A percentile compares a stretch with the other conserved stretches of the same genome.
phyloP scores from a whole-genome alignment of 306 rosid genomes.

The Trichosanthes truncata region DNA sequence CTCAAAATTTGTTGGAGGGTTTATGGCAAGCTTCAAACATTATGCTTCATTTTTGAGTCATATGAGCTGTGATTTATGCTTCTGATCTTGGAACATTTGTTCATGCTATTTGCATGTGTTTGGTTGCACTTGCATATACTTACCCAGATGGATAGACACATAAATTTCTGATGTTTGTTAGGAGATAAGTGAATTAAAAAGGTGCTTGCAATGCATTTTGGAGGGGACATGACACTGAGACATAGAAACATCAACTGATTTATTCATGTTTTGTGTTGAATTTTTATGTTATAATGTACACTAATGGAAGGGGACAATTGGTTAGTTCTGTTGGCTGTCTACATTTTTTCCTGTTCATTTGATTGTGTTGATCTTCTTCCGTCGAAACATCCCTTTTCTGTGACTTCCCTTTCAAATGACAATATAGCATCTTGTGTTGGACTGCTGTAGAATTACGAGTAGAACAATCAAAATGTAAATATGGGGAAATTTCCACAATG shows the following conservation, averaged over 20 bases:
- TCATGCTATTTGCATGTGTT: not conserved
- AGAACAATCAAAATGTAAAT: not conserved
- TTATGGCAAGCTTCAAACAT: not conserved
- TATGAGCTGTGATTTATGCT: not conserved
- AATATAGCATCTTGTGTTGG: not conserved
- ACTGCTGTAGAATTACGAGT: constrained; percentile 3
- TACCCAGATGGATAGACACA: not conserved
- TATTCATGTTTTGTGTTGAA: not conserved
- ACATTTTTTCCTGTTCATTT: not conserved
- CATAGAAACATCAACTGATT: not conserved
- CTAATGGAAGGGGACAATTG: not conserved
- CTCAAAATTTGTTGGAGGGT: not conserved
- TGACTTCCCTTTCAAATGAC: not conserved
- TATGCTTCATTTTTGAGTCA: not conserved
- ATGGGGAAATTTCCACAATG: constrained; percentile 1
- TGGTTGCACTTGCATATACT: not conserved
- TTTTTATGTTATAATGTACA: not conserved
- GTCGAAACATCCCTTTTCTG: not conserved
- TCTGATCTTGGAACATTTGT: not conserved
- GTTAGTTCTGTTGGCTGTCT: not conserved
- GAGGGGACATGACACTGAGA: not conserved
- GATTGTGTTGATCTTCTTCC: not conserved
- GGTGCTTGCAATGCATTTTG: not conserved
- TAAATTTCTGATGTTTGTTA: not conserved
- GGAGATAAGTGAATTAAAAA: not conserved